Conservation (phyloP, 2,329 filamentous ascomycete species). For the Fusarium sp. region DNA sequence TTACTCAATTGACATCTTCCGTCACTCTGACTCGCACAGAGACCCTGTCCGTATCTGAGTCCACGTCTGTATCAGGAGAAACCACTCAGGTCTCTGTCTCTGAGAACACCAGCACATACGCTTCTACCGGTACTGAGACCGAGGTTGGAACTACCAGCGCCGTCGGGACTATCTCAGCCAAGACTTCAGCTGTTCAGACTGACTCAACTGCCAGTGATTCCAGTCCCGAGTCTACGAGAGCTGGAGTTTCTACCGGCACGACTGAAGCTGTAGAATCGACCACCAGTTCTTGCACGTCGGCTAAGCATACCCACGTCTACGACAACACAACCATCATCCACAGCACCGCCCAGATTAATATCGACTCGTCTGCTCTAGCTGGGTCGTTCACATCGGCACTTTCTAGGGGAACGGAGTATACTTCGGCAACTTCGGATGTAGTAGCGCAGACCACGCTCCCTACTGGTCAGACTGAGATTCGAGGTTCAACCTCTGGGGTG, state of each 20-base stretch:
- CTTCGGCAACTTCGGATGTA: not conserved
- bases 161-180: not conserved
- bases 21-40: constrained; percentile 20
- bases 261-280: constrained; percentile 4
- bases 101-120: constrained; percentile 9
- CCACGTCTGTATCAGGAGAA: not conserved
- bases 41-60: not conserved
- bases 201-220: constrained; percentile 3
- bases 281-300: constrained; percentile 23
- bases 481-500: not conserved
- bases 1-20: constrained; percentile 10
- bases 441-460: not conserved
- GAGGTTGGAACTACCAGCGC: not conserved
- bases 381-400: constrained; percentile 10
- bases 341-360: constrained; percentile 8
- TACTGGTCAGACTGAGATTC: not conserved
- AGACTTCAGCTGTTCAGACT: not conserved
- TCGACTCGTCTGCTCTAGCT: constrained; percentile 28
- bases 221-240: constrained; percentile 2
- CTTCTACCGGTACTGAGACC: constrained; percentile 1
- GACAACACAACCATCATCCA: constrained; percentile 32
- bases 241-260: not conserved
- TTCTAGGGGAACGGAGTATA: constrained; percentile 4
- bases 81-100: not conserved
- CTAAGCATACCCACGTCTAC: constrained; percentile 32